Base-by-base conservation (phyloP, 345 rosid genomes). In the Brassica rapa region DNA sequence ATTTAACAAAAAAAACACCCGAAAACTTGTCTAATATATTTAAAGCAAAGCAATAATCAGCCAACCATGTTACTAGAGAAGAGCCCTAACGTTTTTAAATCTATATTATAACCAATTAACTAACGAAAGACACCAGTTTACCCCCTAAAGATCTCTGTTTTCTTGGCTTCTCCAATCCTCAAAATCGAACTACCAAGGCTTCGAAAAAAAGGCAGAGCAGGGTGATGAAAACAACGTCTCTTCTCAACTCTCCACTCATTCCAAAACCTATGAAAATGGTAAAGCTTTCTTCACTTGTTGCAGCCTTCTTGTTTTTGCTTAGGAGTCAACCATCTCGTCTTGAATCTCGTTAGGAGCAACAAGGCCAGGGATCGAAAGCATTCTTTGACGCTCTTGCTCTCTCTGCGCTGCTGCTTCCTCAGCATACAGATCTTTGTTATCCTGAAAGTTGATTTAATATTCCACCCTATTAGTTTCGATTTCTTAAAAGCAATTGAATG, bases 391-490 rank as follows among this genome's bases (percentile, higher is more conserved):
- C 82, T 91, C 93, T 74, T 85, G 82, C 55, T 88, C 96, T 69
- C 86, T 84, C 83, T 88, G 91, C 14, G 89, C 90, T 80, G 96
- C 96, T 29, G 93, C 91, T 72, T 91, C 93, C 77, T 91, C 96
- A 0, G 93, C 96, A 35, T 91, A 91, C 1, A 91, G 90, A 81
- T 91, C 96, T 79, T 89, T 91, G 82, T 91, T 91, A 81, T 91
- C 96, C 96, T 90, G 91, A 24, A 56, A 5, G 4, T 59, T 29
- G 3, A 25, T 24, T 25, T 10, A 57, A 15, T 3, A 35, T 43
- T n/a, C 6, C 65, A 46, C 66, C 73, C 8, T 71, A 6, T 51
- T 15, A 49, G 65, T 23, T 69, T 23, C 62, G 49, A 5, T 0
- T 24, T 65, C 67, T 41, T 55, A 3, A 63, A 59, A 29, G 71